Percentiles rank a stretch among this genome's conserved stretches.
phyloP scores from a whole-genome alignment of 495 filamentous ascomycete species.

The Trichocladium uniseriatum region DNA sequence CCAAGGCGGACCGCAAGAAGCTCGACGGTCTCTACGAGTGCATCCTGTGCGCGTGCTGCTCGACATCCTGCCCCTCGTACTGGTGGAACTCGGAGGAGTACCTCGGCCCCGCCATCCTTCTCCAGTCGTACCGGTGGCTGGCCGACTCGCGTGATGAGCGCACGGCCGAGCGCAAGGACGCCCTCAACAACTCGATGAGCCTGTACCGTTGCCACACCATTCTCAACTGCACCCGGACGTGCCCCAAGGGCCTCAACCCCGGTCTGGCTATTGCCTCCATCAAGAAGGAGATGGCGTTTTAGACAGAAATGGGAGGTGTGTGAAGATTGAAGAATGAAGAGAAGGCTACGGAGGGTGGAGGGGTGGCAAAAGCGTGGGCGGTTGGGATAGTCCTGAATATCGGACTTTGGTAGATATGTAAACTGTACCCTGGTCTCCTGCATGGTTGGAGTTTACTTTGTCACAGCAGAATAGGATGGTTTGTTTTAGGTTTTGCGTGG shows the following conservation, averaged over 20 bases:
- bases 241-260: constrained; percentile 96
- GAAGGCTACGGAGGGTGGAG: neutral
- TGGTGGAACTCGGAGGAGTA: constrained; percentile 99
- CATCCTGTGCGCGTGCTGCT: constrained; percentile 99
- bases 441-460: constrained; percentile 32
- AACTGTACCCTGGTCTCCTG: constrained; percentile 25
- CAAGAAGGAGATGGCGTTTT: constrained; percentile 91
- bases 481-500: constrained; percentile 8
- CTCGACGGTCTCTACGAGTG: constrained; percentile 98
- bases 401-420: constrained; percentile 22
- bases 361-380: neutral
- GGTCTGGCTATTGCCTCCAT: constrained; percentile 91
- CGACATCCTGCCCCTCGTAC: constrained; percentile 94
- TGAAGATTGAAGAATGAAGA: neutral
- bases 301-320: neutral
- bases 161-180: constrained; percentile 74
- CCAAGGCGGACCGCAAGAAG: constrained; percentile 82
- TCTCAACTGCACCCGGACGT: constrained; percentile 92
- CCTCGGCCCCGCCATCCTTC: constrained; percentile 88
- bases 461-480: constrained; percentile 22
- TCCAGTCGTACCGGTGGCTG: constrained; percentile 96
- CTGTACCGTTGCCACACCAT: constrained; percentile 98
- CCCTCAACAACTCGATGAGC: constrained; percentile 96
- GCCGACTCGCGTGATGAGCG: constrained; percentile 86
- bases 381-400: constrained; percentile 1